Evolutionary conservation across 2,329 filamentous ascomycete species (phyloP), one percentile per base, ranked within the genome.

Genomic region (Arthroderma sp.): DNA sequence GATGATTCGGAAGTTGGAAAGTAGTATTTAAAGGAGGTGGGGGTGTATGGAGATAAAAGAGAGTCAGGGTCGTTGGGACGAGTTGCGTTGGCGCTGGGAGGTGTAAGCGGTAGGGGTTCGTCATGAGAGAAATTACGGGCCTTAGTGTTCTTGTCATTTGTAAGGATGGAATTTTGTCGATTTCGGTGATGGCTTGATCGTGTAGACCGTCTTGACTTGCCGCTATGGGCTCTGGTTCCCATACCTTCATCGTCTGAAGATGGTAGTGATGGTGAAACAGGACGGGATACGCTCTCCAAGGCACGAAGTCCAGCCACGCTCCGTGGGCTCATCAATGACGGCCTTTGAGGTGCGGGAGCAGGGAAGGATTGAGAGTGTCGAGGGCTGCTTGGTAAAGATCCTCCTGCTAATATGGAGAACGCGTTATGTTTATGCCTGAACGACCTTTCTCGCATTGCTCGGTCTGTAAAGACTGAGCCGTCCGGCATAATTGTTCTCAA

Each of bases 171-270:
- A 15, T n/a, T 33, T 33, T 39, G 38, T 13, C 39, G 37, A 21
- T 13, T 55, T 41, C 38, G 38, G 39, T 23, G 21, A 9, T 13
- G 35, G 9, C n/a, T 39, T 33, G 54, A 55, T 31, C 54, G 38
- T 38, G 54, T 47, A 28, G 54, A 55, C 11, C 54, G 54, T 9
- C 54, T 41, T 41, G 54, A 55, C 25, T 19, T 55, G 15, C 54
- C 39, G 13, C 37, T 33, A 44, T 55, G 23, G 9, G 57, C 41
- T 17, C 52, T 56, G 0, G 59, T 63, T 9, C 63, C 64, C 33
- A 67, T 64, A n/a, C 66, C 64, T 57, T 74, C 71, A 9, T 73
- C 71, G 37, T 74, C 71, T 0, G 71, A 73, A 33, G 71, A 73
- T n/a, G 70, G 68, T 7, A 73, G 60, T 7, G 70, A 62, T 23